Conservation (phyloP, 495 filamentous ascomycete species). For the Podospora bellae-mahoneyi region DNA sequence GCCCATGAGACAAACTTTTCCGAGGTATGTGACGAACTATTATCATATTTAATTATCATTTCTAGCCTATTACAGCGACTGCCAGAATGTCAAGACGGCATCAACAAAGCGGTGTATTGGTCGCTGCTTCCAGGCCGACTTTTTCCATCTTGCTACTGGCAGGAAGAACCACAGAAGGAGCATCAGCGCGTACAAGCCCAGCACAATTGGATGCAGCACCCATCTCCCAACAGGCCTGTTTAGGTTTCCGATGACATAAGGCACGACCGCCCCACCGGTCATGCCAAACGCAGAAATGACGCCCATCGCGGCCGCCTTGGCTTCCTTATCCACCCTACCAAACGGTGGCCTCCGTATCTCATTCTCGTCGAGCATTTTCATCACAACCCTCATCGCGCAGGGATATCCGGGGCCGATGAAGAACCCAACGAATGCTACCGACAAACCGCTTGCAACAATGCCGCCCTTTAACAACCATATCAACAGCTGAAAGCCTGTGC, state of each 20-base stretch:
- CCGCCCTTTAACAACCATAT: slow-evolving; percentile 69
- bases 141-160: slow-evolving; percentile 57
- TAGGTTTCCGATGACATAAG: slow-evolving; percentile 69
- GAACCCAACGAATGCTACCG: slow-evolving; percentile 68
- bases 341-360: slow-evolving; percentile 34
- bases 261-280: slow-evolving; percentile 68
- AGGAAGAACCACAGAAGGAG: slow-evolving; percentile 59
- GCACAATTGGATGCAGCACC: slow-evolving; percentile 70
- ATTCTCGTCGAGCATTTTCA: slow-evolving; percentile 55
- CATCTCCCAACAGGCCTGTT: slow-evolving; percentile 67
- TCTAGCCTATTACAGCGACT: background rate
- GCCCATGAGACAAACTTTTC: background rate
- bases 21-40: background rate
- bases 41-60: background rate
- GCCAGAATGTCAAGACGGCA: background rate
- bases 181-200: slow-evolving; percentile 68
- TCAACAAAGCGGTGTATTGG: background rate
- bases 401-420: slow-evolving; percentile 77
- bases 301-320: slow-evolving; percentile 62
- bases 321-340: slow-evolving; percentile 35
- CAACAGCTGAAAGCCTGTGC: slow-evolving; percentile 63
- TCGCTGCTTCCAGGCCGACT: slow-evolving; percentile 19
- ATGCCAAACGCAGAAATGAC: slow-evolving; percentile 72
- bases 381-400: slow-evolving; percentile 65
- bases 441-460: slow-evolving; percentile 65